Evolutionary conservation across 129 eudicot genomes (phyloP).

Genomic region (Chrysanthemum makinoi): DNA sequence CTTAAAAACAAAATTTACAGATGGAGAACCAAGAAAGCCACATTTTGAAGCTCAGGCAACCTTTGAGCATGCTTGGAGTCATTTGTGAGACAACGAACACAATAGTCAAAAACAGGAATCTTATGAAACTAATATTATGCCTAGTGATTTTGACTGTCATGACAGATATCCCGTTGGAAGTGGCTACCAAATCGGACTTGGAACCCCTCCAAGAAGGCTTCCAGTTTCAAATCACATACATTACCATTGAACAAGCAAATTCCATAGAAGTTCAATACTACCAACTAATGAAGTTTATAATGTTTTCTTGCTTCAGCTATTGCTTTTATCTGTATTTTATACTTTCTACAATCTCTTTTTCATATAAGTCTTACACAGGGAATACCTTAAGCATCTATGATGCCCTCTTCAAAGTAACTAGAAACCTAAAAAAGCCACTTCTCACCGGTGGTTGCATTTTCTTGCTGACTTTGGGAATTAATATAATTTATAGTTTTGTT

Average conservation of each 20-base stretch:
- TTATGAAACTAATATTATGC: constrained; percentile 18
- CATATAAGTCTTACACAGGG: constrained; percentile 28
- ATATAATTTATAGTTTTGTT: not conserved
- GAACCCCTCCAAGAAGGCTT: not conserved
- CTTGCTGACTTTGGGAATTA: constrained; percentile 18
- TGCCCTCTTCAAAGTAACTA: constrained; percentile 13
- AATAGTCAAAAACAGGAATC: constrained; percentile 17
- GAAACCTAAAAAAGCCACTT: constrained; percentile 28
- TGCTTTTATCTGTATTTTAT: constrained; percentile 17
- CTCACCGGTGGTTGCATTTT: constrained; percentile 23
- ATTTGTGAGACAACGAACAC: constrained; percentile 28
- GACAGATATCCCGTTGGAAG: constrained; percentile 12
- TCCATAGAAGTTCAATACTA: not conserved
- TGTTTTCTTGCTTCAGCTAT: not conserved
- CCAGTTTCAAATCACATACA: not conserved
- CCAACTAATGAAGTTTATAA: not conserved
- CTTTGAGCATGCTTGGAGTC: constrained; percentile 28
- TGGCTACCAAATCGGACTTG: not conserved
- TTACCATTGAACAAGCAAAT: not conserved
- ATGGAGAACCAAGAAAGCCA: constrained; percentile 23
- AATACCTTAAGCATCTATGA: constrained; percentile 18
- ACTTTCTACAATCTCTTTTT: constrained; percentile 21
- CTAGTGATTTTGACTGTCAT: constrained; percentile 4
- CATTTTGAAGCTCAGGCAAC: constrained; percentile 15
- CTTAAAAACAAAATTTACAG: constrained; percentile 1